Evolutionary conservation across 306 rosid species (phyloP).

Genomic region (Dalbergia oliveri): DNA sequence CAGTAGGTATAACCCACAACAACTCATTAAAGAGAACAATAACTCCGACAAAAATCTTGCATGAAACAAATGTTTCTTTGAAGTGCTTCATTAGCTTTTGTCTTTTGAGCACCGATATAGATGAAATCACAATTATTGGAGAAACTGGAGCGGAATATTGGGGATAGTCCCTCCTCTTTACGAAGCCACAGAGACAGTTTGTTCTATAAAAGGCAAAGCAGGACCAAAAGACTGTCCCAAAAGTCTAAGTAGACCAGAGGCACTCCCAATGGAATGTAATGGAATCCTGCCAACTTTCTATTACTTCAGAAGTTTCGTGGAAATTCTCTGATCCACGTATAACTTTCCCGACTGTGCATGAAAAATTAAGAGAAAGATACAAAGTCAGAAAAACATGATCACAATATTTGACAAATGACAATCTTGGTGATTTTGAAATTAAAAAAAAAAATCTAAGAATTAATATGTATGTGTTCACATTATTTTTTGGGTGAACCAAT

Average conservation of each 20-base stretch:
- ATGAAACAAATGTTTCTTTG: constrained; percentile 13
- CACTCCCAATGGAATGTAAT: constrained; percentile 12
- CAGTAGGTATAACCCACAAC: constrained; percentile 41
- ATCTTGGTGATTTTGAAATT: no score
- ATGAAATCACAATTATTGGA: constrained; percentile 33
- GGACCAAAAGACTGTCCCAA: constrained; percentile 24
- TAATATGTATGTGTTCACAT: no score
- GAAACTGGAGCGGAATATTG: constrained; percentile 43
- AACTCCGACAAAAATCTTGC: constrained; percentile 51
- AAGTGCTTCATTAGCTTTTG: constrained; percentile 40
- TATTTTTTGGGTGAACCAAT: no score
- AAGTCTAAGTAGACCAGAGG: constrained; percentile 22
- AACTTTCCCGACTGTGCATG: not conserved
- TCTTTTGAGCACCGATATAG: constrained; percentile 42
- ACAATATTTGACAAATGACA: no score
- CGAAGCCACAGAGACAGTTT: constrained; percentile 46
- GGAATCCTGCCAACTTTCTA: constrained; percentile 41
- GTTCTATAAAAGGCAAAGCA: constrained; percentile 48
- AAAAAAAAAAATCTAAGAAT: no score
- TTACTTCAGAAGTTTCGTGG: constrained; percentile 36
- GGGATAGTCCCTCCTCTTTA: constrained; percentile 57
- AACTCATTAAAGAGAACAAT: constrained; percentile 43
- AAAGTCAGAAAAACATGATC: no score
- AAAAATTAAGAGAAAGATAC: no score
- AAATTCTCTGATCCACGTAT: constrained; percentile 15